Percentiles rank a stretch among this genome's conserved stretches.
phyloP scores from a whole-genome alignment of 148 eudicot genomes.

The Drosera capensis region DNA sequence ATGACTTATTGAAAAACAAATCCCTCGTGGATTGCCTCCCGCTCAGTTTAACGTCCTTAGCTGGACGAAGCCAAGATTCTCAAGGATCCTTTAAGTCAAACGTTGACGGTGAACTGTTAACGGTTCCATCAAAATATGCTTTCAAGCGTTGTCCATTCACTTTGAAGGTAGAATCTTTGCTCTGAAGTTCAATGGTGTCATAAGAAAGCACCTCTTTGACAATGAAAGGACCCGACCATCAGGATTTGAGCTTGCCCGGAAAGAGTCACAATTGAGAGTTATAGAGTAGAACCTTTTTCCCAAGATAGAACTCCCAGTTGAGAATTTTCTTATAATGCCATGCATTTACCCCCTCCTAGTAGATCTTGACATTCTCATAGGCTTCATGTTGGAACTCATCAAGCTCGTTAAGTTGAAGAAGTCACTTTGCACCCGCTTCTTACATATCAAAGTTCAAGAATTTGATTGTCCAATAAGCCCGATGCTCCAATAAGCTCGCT shows the following conservation, averaged over 20 bases:
- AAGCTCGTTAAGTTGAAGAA: constrained; percentile 5
- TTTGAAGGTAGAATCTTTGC: too few species aligned
- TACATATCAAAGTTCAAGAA: background rate
- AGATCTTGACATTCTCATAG: constrained; percentile 5
- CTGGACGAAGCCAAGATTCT: too few species aligned
- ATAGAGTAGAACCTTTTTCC: background rate
- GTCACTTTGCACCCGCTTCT: background rate
- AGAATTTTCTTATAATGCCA: constrained; percentile 4
- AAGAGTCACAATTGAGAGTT: constrained; percentile 1
- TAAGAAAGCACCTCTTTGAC: background rate
- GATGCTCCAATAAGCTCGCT: constrained; percentile 3
- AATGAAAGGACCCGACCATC: constrained; percentile 5
- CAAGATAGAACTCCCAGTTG: background rate
- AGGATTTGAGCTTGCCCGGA: background rate
- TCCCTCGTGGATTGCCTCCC: too few species aligned
- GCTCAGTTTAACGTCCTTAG: too few species aligned
- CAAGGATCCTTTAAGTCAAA: too few species aligned
- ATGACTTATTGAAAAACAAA: too few species aligned
- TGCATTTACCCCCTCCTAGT: constrained; percentile 2
- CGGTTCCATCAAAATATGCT: too few species aligned
- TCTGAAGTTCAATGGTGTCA: background rate
- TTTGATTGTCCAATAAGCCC: background rate
- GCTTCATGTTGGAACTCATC: constrained; percentile 1
- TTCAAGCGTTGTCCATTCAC: too few species aligned
- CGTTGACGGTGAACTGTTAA: too few species aligned